Base-by-base conservation (phyloP, 129 eudicot species). In the Pittosporum tobira region DNA sequence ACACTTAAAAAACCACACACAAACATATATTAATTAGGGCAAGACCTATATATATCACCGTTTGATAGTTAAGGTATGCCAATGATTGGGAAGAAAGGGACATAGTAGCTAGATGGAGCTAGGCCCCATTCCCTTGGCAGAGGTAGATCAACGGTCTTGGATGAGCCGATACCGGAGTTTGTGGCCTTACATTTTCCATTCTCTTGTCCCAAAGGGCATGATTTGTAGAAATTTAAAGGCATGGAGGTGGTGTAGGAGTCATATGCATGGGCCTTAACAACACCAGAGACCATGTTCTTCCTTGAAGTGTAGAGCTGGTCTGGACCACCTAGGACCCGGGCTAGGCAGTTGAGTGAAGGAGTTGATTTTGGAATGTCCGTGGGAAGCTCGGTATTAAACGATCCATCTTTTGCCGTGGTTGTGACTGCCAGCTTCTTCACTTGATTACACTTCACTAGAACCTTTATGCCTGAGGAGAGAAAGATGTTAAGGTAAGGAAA, bases 81-180 rank as follows among this genome's bases (percentile, higher is more conserved):
- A 2, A 88, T 88, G 51, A 88, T 88, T 51, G 97, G 97, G 37
- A 88, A 0, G 63, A 84, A 70, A 0, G 97, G 97, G 29, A 73
- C 36, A 67, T 84, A 88, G 62, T 71, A 85, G 88, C 97, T 88
- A 48, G 88, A 63, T 55, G 97, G 97, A 26, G 95, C 83, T 3
- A 88, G 49, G 22, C 97, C 97, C 88, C 85, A 88, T 66, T 88
- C 97, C 59, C 66, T 78, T 20, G 97, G 97, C 52, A 88, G 11
- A 37, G 97, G 94, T 51, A 85, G 27, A 68, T 88, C 80, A 56
- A 88, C 42, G 27, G 88, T 84, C 55, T 81, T 80, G 3, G 88
- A 81, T 0, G 94, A 80, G 47, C 79, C 74, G 16, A 74, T 10
- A 21, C 53, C 45, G 11, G 71, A 25, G n/a, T 66, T 61, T 8